Conservation (phyloP, 352 stramenopile genomes). For the Aphanomyces invadans region DNA sequence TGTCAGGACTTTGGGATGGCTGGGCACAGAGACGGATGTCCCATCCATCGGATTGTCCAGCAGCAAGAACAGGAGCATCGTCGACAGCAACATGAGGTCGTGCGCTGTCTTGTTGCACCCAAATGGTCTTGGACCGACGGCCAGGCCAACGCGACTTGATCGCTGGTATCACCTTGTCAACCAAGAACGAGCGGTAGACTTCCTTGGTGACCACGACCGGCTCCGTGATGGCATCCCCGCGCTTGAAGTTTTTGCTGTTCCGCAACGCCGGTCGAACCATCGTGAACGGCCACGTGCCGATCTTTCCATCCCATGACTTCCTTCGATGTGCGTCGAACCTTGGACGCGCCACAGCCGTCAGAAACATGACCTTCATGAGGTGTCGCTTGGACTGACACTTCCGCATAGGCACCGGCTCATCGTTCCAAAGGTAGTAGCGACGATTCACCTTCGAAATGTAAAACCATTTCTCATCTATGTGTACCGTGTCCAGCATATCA, state of each 20-base stretch:
- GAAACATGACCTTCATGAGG: slow-evolving; percentile 9
- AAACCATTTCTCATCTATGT: background rate
- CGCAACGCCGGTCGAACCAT: background rate
- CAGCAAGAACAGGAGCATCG: background rate
- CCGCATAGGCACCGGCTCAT: background rate
- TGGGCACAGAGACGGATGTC: background rate
- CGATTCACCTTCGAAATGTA: background rate
- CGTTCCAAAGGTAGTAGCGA: background rate
- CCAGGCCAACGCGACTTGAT: background rate
- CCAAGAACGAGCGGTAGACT: background rate
- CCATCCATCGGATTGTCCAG: background rate
- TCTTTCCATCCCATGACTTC: background rate
- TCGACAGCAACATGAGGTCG: background rate
- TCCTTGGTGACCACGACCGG: background rate
- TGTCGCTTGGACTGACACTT: background rate
- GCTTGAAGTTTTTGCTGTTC: background rate
- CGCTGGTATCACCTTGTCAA: background rate
- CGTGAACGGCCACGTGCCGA: background rate
- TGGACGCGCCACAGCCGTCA: background rate
- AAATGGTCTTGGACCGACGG: background rate
- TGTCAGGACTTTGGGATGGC: background rate
- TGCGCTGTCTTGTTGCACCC: slow-evolving; percentile 1
- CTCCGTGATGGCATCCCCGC: background rate
- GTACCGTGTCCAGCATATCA: background rate
- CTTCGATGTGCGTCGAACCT: background rate